phyloP scores from a whole-genome alignment of 225 moss, liverwort and hornwort species.

The Polytrichum commune region DNA sequence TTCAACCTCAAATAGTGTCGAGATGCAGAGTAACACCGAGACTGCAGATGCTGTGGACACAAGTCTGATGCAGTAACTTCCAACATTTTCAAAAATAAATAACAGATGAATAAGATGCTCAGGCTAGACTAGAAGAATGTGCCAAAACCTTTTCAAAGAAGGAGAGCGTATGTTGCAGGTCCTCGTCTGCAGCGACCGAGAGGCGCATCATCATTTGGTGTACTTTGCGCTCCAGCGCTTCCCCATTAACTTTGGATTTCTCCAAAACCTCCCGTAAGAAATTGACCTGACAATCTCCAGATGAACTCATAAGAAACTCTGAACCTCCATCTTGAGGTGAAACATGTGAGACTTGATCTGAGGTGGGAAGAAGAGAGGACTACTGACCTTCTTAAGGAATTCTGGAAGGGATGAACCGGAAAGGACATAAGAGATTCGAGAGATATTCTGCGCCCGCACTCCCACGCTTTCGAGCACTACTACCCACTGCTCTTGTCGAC shows the following conservation, averaged over 20 bases:
- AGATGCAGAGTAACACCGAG: neutral
- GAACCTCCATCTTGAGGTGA: neutral
- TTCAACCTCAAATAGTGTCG: too few species aligned
- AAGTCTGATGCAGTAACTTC: too few species aligned
- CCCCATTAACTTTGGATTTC: slow-evolving; percentile 31
- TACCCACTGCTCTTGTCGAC: slow-evolving; percentile 33
- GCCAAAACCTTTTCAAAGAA: slow-evolving; percentile 77
- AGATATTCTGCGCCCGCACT: slow-evolving; percentile 54
- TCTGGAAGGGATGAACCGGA: slow-evolving; percentile 61
- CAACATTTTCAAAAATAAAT: too few species aligned
- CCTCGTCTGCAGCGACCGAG: slow-evolving; percentile 71
- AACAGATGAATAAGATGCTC: neutral
- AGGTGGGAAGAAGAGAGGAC: neutral
- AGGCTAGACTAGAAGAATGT: slow-evolving; percentile 7
- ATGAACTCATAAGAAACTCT: slow-evolving; percentile 1
- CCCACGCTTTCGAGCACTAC: slow-evolving; percentile 79
- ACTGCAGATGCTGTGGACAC: neutral
- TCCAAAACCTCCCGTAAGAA: slow-evolving; percentile 44
- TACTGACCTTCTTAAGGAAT: slow-evolving; percentile 71
- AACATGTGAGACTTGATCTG: neutral
- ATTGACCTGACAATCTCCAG: slow-evolving; percentile 25
- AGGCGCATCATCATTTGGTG: slow-evolving; percentile 78
- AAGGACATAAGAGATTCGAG: slow-evolving; percentile 57
- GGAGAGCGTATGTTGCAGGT: slow-evolving; percentile 77
- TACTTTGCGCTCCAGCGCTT: slow-evolving; percentile 54